Base-by-base conservation (phyloP, 768 basidiomycete genomes). In the Psilocybe subaeruginosa region DNA sequence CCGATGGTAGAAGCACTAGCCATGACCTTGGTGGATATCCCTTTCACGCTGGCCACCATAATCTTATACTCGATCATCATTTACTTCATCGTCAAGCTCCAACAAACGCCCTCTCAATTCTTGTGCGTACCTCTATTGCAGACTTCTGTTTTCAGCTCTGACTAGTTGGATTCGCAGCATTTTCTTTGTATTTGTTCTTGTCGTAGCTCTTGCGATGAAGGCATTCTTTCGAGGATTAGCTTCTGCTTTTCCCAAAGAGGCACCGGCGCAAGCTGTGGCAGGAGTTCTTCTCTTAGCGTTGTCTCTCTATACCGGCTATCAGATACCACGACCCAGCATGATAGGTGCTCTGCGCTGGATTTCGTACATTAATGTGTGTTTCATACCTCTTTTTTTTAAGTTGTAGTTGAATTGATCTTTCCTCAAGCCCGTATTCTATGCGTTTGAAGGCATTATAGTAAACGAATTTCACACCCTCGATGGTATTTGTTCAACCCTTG, bases 391-490 rank as follows among this genome's bases (percentile, higher is more conserved):
- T 9, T 47, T 7, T 7, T 35, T 19, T 19, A 19, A 12, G 37
- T 33, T 1, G 8, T 12, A 11, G 30, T 41, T 7, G 23, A 4
- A 23, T 3, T 14, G 23, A 60, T 64, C 45, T 48, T 46, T 47
- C 30, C 55, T 37, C 11, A 61, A 88, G 87, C 81, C 93, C 56
- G 62, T 92, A 39, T 82, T 77, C 2, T 94, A 87, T 69, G 88
- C 84, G 0, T 95, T 95, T 70, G 90, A 93, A 62, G 79, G 82
- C 0, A 72, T 95, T 45, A 79, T 96, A 70, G 79, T 84, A 19
- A 96, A 95, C 73, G 93, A 97, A 72, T 95, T 95, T 75, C 85
- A 83, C 64, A 87, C 84, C 0, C 74, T 91, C 6, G 72, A 89
- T 19, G 91, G 88, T 48, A 68, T 74, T 12, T 89, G 89, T 68